Conservation (phyloP, 2,329 filamentous ascomycete species). For the Elsinoe australis region DNA sequence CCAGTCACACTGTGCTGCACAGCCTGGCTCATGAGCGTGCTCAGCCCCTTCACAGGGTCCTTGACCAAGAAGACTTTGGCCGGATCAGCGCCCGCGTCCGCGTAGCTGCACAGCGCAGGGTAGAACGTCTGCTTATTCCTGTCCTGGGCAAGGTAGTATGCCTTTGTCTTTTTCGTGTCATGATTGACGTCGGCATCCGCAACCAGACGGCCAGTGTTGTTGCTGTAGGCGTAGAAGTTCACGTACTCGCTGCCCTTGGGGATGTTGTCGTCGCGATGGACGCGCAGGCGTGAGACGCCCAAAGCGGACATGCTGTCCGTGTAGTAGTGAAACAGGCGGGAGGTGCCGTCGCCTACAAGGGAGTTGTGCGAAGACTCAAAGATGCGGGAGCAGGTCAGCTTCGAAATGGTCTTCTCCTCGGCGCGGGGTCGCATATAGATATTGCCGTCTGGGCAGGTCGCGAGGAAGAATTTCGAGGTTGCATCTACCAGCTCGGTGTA, state of each 20-base stretch:
- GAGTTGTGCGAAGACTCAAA: slow-evolving; percentile 21
- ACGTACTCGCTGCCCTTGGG: slow-evolving; percentile 15
- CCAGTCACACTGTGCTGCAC: slow-evolving; percentile 27
- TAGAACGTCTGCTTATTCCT: slow-evolving; percentile 24
- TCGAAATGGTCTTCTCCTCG: slow-evolving; percentile 19
- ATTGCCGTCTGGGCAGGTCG: slow-evolving; percentile 33
- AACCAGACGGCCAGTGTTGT: neutral
- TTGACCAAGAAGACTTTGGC: slow-evolving; percentile 27
- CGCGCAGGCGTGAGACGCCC: slow-evolving; percentile 30
- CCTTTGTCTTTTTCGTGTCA: neutral
- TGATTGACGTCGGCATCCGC: slow-evolving; percentile 4
- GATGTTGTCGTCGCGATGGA: slow-evolving; percentile 19
- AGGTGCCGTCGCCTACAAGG: slow-evolving; percentile 3
- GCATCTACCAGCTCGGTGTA: slow-evolving; percentile 24
- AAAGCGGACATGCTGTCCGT: slow-evolving; percentile 28
- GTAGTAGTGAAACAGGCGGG: slow-evolving; percentile 31
- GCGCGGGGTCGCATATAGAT: slow-evolving; percentile 27
- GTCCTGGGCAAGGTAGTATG: slow-evolving; percentile 15
- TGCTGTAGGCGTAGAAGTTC: slow-evolving; percentile 7
- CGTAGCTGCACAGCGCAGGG: slow-evolving; percentile 29
- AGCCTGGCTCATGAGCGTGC: slow-evolving; percentile 24
- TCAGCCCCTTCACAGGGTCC: slow-evolving; percentile 24
- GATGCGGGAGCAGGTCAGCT: slow-evolving; percentile 4
- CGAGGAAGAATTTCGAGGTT: slow-evolving; percentile 22
- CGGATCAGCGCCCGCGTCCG: slow-evolving; percentile 8